Base-by-base conservation (phyloP, 1,284 basidiomycete genomes). In the Cutaneotrichosporon sp. region DNA sequence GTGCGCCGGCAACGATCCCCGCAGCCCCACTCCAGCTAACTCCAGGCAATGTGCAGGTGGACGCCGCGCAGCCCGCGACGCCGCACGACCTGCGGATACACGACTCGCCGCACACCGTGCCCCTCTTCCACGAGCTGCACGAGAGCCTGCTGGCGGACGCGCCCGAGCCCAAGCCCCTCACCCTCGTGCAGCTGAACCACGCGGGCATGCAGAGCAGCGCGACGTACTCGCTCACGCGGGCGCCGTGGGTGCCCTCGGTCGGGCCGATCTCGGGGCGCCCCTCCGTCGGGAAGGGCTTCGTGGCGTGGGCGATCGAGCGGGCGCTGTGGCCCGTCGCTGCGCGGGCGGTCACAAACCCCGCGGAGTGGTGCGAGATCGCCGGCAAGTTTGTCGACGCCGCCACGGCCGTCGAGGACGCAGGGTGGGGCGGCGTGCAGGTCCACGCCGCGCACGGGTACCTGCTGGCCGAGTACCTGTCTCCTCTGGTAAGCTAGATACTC, bases 401-500 rank as follows among this genome's bases (percentile, higher is more conserved):
- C 1, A 75, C 80, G 57, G 72, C 90, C 34, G 90, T 91, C 14
- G 77, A 83, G 18, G 77, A 84, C 57, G 82, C 89, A 25, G 92
- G 92, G 0, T 97, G 95, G 74, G 91, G 97, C 69, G 95, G 95
- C 0, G 81, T 97, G 13, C 87, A 98, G 72, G 67, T 98, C 22
- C 95, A 98, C 78, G 89, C 85, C 33, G 89, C 90, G 2, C 94
- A 97, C 80, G 93, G 93, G 27, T 94, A 97, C 76, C 83, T 97
- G 20, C 81, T 97, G 18, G 85, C 92, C 0, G 87, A 92, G 67
- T 95, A 95, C 74, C 82, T 97, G 43, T 92, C 88, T 4, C 85
- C 86, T 1, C 87, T 89, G 81, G 91, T 90, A 67, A 53, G 80
- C 62, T 31, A 4, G 9, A 16, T 4, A n/a, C 16, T 20, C 7